phyloP scores from a whole-genome alignment of 768 basidiomycete genomes.

The Lentinula boryana region DNA sequence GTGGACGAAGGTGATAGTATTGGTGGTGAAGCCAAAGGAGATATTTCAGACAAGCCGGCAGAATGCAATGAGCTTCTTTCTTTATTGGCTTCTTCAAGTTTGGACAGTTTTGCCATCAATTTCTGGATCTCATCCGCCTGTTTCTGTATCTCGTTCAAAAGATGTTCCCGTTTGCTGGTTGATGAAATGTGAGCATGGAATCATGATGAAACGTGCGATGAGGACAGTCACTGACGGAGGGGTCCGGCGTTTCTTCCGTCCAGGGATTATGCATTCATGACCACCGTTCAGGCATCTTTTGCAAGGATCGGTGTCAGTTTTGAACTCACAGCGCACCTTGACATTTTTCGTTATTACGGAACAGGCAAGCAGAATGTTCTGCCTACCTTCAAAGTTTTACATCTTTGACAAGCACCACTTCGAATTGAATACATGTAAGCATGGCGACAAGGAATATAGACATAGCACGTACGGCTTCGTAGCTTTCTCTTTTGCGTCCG shows the following conservation, averaged over 20 bases:
- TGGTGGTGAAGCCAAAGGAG: slow-evolving; percentile 19
- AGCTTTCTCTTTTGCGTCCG: slow-evolving; percentile 29
- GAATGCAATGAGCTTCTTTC: slow-evolving; percentile 12
- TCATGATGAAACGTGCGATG: not conserved
- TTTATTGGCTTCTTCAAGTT: slow-evolving; percentile 48
- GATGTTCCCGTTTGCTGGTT: slow-evolving; percentile 69
- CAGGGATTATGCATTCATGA: slow-evolving; percentile 76
- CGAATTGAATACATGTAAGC: slow-evolving; percentile 12
- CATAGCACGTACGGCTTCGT: slow-evolving; percentile 35
- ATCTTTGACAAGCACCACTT: slow-evolving; percentile 63
- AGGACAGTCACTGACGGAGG: slow-evolving; percentile 55
- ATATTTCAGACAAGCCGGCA: slow-evolving; percentile 24
- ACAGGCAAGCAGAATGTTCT: not conserved
- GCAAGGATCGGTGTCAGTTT: slow-evolving; percentile 65
- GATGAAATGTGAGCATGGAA: slow-evolving; percentile 6
- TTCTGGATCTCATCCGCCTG: slow-evolving; percentile 70
- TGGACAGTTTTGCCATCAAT: slow-evolving; percentile 63
- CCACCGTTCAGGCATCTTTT: slow-evolving; percentile 67
- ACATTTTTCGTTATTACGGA: not conserved
- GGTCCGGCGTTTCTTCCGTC: slow-evolving; percentile 72
- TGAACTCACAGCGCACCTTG: slow-evolving; percentile 74
- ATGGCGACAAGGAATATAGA: slow-evolving; percentile 4
- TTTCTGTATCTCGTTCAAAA: slow-evolving; percentile 70
- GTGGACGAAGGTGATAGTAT: slow-evolving; percentile 6
- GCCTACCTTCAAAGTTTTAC: slow-evolving; percentile 50